Evolutionary conservation across 2,329 filamentous ascomycete species (phyloP).

Genomic region (Cladosporium sp.): DNA sequence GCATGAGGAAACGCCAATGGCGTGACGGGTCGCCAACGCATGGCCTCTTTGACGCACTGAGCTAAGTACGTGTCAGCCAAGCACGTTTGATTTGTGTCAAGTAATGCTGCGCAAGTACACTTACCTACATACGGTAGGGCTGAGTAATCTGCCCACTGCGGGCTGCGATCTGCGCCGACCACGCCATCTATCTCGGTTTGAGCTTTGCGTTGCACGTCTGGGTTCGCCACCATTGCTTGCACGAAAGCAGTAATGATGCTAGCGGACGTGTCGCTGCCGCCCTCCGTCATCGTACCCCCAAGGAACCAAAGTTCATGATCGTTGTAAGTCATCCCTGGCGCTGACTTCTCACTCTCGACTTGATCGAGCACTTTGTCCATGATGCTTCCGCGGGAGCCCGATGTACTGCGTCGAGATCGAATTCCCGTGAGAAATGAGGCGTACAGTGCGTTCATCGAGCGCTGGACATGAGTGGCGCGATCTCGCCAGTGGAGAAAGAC

Average conservation of each 20-base stretch:
- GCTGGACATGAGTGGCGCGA: conserved; percentile 34
- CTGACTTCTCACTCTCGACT: conserved; percentile 19
- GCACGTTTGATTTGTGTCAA: not conserved
- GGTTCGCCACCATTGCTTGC: conserved; percentile 30
- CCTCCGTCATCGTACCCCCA: conserved; percentile 33
- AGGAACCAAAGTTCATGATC: conserved; percentile 38
- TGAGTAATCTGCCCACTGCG: conserved; percentile 29
- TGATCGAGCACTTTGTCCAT: conserved; percentile 42
- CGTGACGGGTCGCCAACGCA: conserved; percentile 35
- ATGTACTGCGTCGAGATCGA: conserved; percentile 28
- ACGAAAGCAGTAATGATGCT: conserved; percentile 36
- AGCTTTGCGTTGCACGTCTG: conserved; percentile 27
- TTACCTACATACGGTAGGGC: conserved; percentile 29
- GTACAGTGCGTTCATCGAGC: conserved; percentile 42
- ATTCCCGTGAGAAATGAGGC: conserved; percentile 34
- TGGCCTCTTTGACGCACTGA: conserved; percentile 32
- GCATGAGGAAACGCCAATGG: conserved; percentile 40
- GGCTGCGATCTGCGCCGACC: conserved; percentile 25
- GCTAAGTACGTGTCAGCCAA: not conserved
- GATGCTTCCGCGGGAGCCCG: conserved; percentile 29
- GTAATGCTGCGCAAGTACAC: not conserved
- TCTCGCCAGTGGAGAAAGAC: conserved; percentile 39
- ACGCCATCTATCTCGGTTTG: conserved; percentile 30
- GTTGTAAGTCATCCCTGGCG: conserved; percentile 21
- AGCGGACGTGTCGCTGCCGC: conserved; percentile 39